Conservation (phyloP, 23 red algal species). For the Gracilaria vermiculophylla region DNA sequence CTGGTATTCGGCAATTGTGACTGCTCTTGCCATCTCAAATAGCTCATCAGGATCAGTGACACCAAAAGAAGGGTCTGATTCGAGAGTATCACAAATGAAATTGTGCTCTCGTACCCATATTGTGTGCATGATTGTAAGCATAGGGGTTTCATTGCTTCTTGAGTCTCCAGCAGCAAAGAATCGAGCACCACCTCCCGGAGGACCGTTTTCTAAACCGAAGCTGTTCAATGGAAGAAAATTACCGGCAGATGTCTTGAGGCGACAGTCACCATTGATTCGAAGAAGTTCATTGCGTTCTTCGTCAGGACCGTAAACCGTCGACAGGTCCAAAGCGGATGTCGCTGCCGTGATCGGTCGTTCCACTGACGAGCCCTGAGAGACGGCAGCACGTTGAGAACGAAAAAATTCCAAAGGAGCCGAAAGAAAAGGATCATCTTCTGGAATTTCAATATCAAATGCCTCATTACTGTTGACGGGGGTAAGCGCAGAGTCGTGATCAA, state of each 20-base stretch:
- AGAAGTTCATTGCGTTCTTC: slow-evolving; percentile 6
- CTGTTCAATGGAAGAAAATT: slow-evolving; percentile 45
- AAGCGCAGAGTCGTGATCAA: slow-evolving; percentile 51
- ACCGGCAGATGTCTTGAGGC: slow-evolving; percentile 8
- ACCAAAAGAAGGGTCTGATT: neutral
- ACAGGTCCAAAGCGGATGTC: slow-evolving; percentile 20
- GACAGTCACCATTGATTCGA: neutral
- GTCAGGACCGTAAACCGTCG: slow-evolving; percentile 36
- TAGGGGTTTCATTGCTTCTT: slow-evolving; percentile 64
- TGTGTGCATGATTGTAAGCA: slow-evolving; percentile 50
- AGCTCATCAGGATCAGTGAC: neutral
- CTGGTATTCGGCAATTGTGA: slow-evolving; percentile 47
- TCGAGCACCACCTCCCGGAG: neutral
- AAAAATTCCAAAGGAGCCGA: neutral
- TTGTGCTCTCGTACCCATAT: slow-evolving; percentile 77
- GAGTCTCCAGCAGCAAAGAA: slow-evolving; percentile 69
- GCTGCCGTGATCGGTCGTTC: slow-evolving; percentile 12
- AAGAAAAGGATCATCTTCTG: neutral
- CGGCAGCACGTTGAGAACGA: neutral
- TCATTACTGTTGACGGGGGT: slow-evolving; percentile 5
- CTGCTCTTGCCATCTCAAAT: slow-evolving; percentile 46
- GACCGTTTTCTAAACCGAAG: neutral
- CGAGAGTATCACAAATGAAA: neutral
- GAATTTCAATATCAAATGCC: neutral
- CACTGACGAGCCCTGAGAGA: neutral